Conservation (phyloP, 2,329 filamentous ascomycete genomes). For the Cryphonectria radicalis region DNA sequence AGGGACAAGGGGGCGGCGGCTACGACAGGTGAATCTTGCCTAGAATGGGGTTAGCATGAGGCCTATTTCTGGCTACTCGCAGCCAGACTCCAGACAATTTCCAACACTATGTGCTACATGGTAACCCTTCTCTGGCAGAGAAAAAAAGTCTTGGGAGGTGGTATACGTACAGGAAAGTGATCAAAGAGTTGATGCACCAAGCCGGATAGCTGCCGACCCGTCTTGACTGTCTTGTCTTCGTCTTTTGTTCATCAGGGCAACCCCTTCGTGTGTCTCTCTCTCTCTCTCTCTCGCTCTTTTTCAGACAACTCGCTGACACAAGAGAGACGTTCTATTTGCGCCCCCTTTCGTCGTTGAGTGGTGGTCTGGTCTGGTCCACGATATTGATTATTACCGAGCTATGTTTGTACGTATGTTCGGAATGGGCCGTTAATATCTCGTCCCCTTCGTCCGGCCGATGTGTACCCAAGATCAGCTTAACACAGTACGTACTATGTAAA, state of each 20-base stretch:
- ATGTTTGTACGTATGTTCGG: background rate
- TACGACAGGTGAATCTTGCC: background rate
- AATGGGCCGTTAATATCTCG: background rate
- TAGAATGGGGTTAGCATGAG: background rate
- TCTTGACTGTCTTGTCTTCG: background rate
- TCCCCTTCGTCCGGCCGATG: background rate
- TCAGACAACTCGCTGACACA: background rate
- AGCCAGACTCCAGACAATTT: slow-evolving; percentile 6
- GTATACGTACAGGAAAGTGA: background rate
- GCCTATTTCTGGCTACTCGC: slow-evolving; percentile 10
- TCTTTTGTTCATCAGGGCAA: background rate
- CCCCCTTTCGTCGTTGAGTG: background rate
- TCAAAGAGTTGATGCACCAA: background rate
- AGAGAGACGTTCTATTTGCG: background rate
- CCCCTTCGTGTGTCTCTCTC: too few relatives aligned
- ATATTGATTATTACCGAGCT: background rate
- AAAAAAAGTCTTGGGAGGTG: too few relatives aligned
- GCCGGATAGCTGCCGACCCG: slow-evolving; percentile 5
- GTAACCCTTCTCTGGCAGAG: too few relatives aligned
- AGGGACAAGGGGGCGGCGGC: background rate
- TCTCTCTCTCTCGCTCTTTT: too few relatives aligned
- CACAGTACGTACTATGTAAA: background rate
- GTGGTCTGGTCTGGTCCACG: background rate
- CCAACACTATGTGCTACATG: background rate
- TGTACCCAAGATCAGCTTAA: background rate